Evolutionary conservation across 108 stramenopile species (phyloP), one percentile per base, ranked within the genome.

Genomic region (Cyclotella atomus): DNA sequence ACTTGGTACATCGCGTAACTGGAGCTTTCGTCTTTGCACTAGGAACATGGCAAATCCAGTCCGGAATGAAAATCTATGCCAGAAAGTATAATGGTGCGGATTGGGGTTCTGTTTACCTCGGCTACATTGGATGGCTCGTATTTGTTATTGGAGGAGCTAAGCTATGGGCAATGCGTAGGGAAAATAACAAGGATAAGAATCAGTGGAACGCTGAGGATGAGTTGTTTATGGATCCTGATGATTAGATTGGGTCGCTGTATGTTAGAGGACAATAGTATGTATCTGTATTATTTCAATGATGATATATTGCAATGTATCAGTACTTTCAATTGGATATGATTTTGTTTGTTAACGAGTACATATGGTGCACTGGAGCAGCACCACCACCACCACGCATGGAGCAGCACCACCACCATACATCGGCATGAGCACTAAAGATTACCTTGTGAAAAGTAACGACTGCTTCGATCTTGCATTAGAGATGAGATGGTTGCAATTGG

Each of bases 1-100:
- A 77, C 52, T 34, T 73, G 38, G 34, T 67, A 32, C 87, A 88
- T 71, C 71, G 82, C 29, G 23, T 47, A 14, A 60, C 59, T 28
- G 87, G 83, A 20, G 15, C 83, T 10, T 20, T 57, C 12, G 12
- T 68, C 5, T 62, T 63, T 59, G 47, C 21, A 7, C 29, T 86
- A 60, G 88, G 85, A 0, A 68, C 84, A 6, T 86, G 77, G 47
- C 88, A 88, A 57, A 59, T 88, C 41, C 70, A 73, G 19, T 65
- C 60, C 34, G 88, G 88, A 0, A 15, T 88, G 70, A 65, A 43
- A 15, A 43, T 88, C 19, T 86, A 68, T 65, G 66, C 83, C 21
- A 16, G 8, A 23, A 41, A 52, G 15, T 80, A 47, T 41, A 47
- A 35, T 29, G 27, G 56, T 14, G 38, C 52, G 33, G 57, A 71